Percentiles rank a stretch among this genome's conserved stretches.
Conservation (phyloP, 176 grass and related monocot genomes). For the Oryza brachyantha region DNA sequence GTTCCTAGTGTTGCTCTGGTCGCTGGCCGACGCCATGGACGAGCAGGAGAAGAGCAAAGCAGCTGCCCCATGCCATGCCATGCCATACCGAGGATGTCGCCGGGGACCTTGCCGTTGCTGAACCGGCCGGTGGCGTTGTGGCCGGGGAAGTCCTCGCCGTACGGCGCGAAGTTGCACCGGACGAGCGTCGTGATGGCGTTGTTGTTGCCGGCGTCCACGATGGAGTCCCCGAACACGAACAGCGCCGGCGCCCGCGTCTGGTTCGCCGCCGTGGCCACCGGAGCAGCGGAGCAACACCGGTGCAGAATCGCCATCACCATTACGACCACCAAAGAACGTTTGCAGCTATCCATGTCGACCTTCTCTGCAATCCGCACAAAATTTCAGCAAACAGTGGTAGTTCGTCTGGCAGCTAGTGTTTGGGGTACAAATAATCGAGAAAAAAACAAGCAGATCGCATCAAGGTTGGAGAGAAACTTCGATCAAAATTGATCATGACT, state of each 20-base stretch:
- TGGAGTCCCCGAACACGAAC: slow-evolving; percentile 67
- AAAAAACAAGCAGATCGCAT: background rate
- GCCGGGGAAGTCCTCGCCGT: slow-evolving; percentile 68
- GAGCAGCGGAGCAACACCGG: background rate
- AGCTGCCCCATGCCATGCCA: too few relatives aligned
- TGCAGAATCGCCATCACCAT: background rate
- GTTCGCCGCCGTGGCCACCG: background rate
- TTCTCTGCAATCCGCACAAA: background rate
- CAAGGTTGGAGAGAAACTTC: slow-evolving; percentile 9
- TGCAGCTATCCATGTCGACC: slow-evolving; percentile 10
- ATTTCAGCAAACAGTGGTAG: background rate
- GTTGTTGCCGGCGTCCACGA: slow-evolving; percentile 82
- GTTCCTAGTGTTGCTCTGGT: background rate
- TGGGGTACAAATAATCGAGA: background rate
- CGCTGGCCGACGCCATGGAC: background rate
- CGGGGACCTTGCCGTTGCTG: slow-evolving; percentile 74
- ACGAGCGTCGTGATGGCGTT: slow-evolving; percentile 50
- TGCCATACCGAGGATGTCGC: slow-evolving; percentile 67
- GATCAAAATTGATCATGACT: background rate
- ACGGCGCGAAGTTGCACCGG: slow-evolving; percentile 57
- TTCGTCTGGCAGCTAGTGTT: background rate
- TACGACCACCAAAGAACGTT: background rate
- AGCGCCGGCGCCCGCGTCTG: slow-evolving; percentile 43
- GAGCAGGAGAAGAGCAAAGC: background rate
- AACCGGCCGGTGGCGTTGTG: slow-evolving; percentile 67